Evolutionary conservation across 805 yeast genomes (phyloP).

Genomic region (Jamesozyma jinghongensis): DNA sequence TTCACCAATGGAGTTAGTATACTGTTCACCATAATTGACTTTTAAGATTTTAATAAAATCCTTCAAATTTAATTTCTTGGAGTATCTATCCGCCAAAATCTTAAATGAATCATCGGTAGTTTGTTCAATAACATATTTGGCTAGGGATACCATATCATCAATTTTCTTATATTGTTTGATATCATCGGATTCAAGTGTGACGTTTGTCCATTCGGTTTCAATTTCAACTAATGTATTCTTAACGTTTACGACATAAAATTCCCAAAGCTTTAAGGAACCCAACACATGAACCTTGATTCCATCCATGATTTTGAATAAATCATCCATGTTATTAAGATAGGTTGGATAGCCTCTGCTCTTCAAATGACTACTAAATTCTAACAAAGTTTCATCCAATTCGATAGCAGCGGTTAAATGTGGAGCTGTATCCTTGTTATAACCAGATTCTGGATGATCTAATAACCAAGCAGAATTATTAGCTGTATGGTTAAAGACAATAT

Average conservation of each 20-base stretch:
- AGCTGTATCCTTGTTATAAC: conserved; percentile 78
- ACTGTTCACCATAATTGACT: conserved; percentile 28
- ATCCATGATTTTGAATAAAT: conserved; percentile 52
- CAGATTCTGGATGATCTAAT: conserved; percentile 77
- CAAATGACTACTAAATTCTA: conserved; percentile 56
- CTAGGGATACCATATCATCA: conserved; percentile 34
- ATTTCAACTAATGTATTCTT: conserved; percentile 33
- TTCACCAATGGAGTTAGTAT: conserved; percentile 28
- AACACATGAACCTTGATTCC: conserved; percentile 64
- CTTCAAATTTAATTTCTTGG: conserved; percentile 43
- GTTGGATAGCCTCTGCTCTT: conserved; percentile 54
- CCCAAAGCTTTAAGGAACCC: conserved; percentile 68
- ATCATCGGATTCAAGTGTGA: conserved; percentile 8
- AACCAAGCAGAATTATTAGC: conserved; percentile 88
- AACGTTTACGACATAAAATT: conserved; percentile 69
- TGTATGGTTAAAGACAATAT: conserved; percentile 90
- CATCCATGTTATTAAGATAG: conserved; percentile 39
- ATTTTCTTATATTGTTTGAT: background rate
- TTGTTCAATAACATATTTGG: conserved; percentile 38
- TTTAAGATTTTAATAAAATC: conserved; percentile 47
- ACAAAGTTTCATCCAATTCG: conserved; percentile 63
- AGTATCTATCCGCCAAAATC: conserved; percentile 37
- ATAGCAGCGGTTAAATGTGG: conserved; percentile 83
- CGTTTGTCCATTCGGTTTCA: conserved; percentile 30
- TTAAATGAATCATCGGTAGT: conserved; percentile 37